Evolutionary conservation across 768 basidiomycete genomes (phyloP).

Genomic region (Tylopilus balloui): DNA sequence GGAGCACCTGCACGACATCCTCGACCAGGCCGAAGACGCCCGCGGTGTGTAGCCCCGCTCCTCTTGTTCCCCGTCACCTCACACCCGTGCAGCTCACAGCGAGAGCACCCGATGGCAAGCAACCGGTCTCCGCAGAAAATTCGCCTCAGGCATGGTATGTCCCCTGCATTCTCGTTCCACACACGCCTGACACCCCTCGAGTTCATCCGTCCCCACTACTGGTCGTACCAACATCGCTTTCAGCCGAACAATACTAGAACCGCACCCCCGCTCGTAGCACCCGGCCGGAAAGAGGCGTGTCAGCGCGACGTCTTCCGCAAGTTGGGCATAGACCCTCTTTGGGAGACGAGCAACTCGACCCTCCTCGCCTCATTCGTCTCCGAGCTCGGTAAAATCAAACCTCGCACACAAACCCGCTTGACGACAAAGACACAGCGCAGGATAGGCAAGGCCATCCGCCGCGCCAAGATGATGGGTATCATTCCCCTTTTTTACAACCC

Average conservation of each 20-base stretch:
- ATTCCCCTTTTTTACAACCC: conserved; percentile 49
- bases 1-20: conserved; percentile 20
- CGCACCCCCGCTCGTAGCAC: conserved; percentile 48
- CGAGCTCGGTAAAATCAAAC: conserved; percentile 76
- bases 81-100: conserved; percentile 6
- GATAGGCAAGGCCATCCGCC: conserved; percentile 78
- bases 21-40: conserved; percentile 21
- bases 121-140: conserved; percentile 26
- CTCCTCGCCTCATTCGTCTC: conserved; percentile 59
- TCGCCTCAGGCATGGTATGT: conserved; percentile 22
- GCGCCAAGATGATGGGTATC: conserved; percentile 89
- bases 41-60: conserved; percentile 8
- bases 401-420: conserved; percentile 63
- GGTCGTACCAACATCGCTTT: conserved; percentile 37
- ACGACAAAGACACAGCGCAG: conserved; percentile 76
- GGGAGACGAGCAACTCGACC: conserved; percentile 56
- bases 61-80: not conserved
- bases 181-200: conserved; percentile 13
- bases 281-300: conserved; percentile 49
- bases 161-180: no score
- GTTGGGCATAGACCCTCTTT: conserved; percentile 67
- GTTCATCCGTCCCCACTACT: conserved; percentile 47
- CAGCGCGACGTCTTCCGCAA: conserved; percentile 66
- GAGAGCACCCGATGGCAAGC: conserved; percentile 19
- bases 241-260: conserved; percentile 17